These are phyloP conservation scores for Pugionium dolabratum DNA, from an alignment of 345 rosid species.

Conservation along the genomic window DNA sequence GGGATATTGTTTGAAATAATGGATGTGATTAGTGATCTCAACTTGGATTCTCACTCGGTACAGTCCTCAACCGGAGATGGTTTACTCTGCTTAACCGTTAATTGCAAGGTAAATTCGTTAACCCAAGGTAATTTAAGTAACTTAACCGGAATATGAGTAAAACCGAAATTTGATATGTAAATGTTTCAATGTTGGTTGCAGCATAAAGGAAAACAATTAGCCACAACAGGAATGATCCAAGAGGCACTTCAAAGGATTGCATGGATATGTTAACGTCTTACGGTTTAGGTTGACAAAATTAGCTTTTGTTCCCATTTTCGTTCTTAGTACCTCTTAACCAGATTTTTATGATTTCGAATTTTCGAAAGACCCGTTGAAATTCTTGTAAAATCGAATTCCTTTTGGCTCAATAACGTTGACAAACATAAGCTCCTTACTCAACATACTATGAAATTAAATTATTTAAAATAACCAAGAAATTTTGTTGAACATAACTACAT, in stretches of 20 bases:
- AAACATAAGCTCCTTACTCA: not conserved
- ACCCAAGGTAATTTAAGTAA: slow-evolving; percentile 2
- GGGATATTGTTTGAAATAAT: slow-evolving; percentile 77
- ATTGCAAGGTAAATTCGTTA: slow-evolving; percentile 58
- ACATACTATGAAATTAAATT: not conserved
- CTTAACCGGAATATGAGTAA: slow-evolving; percentile 12
- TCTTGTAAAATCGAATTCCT: slow-evolving; percentile 6
- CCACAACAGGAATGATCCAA: slow-evolving; percentile 54
- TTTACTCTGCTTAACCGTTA: slow-evolving; percentile 59
- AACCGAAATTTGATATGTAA: slow-evolving; percentile 4
- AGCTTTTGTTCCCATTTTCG: slow-evolving; percentile 20
- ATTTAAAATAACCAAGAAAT: not conserved
- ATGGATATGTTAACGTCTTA: slow-evolving; percentile 47
- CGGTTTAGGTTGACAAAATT: slow-evolving; percentile 28
- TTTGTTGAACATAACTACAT: not conserved
- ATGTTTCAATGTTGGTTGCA: slow-evolving; percentile 41
- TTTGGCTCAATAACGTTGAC: slow-evolving; percentile 16
- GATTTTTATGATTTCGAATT: slow-evolving; percentile 16
- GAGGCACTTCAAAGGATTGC: slow-evolving; percentile 63
- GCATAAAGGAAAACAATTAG: slow-evolving; percentile 54
- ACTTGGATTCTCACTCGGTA: slow-evolving; percentile 75
- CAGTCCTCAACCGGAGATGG: slow-evolving; percentile 69
- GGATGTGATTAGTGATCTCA: slow-evolving; percentile 61
- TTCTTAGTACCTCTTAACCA: slow-evolving; percentile 25
- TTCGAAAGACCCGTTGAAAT: slow-evolving; percentile 11